Conservation (phyloP, 2,329 filamentous ascomycete species). For the Aspergillus amoenus region DNA sequence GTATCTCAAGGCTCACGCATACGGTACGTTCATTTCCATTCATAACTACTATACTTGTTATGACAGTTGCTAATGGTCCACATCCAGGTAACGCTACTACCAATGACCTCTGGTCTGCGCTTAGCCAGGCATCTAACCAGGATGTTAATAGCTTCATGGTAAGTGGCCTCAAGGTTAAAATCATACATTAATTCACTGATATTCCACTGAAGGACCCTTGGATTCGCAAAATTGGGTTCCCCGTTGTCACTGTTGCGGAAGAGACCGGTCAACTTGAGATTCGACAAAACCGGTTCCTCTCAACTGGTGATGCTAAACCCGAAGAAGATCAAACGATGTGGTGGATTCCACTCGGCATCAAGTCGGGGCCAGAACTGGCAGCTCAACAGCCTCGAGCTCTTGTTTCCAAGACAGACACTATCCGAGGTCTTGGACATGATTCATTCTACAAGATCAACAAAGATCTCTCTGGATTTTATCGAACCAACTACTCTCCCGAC, state of each 20-base stretch:
- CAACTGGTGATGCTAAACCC: conserved; percentile 83
- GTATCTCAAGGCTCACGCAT: conserved; percentile 86
- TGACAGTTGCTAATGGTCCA: background rate
- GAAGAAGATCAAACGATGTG: conserved; percentile 90
- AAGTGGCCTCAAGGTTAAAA: conserved; percentile 9
- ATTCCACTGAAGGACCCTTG: conserved; percentile 61
- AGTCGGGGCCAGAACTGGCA: conserved; percentile 67
- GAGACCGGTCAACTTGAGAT: conserved; percentile 78
- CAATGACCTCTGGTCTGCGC: conserved; percentile 82
- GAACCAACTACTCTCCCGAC: conserved; percentile 87
- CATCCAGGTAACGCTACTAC: conserved; percentile 74
- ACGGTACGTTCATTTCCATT: conserved; percentile 52
- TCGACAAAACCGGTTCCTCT: conserved; percentile 85
- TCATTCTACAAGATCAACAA: conserved; percentile 94
- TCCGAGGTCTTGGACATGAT: conserved; percentile 65
- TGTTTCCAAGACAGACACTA: conserved; percentile 71
- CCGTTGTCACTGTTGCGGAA: conserved; percentile 82
- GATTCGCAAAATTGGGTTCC: conserved; percentile 95
- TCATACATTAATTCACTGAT: conserved; percentile 8
- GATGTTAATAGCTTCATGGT: conserved; percentile 85
- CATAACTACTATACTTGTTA: background rate
- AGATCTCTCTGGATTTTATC: conserved; percentile 84
- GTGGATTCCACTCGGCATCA: conserved; percentile 91
- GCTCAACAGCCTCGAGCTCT: conserved; percentile 67
- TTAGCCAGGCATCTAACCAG: conserved; percentile 82